Conservation (phyloP, 163 green algal species). For the Scenedesmus sp. region DNA sequence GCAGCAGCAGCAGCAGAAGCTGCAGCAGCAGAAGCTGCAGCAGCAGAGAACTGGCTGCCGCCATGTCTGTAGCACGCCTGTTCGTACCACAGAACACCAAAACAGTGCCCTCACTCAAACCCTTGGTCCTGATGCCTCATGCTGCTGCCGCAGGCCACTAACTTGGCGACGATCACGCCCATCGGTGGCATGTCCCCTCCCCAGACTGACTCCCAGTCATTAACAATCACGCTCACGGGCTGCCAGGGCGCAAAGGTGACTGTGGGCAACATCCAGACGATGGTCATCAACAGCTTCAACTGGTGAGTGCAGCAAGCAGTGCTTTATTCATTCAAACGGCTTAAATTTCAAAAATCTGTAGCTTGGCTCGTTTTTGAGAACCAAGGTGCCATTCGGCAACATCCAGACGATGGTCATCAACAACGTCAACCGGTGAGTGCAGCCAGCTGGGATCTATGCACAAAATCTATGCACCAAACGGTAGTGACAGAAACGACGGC, state of each 20-base stretch:
- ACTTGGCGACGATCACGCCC: neutral
- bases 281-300: conserved; percentile 34
- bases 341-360: too few species aligned
- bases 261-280: conserved; percentile 13
- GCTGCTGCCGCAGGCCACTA: neutral
- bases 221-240: conserved; percentile 14
- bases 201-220: neutral
- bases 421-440: conserved; percentile 1
- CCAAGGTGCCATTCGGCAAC: neutral
- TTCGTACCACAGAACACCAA: too few species aligned
- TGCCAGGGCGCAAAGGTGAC: conserved; percentile 13
- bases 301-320: neutral
- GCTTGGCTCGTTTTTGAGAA: neutral
- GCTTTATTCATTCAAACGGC: neutral
- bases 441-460: neutral
- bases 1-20: neutral
- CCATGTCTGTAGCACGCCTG: too few species aligned
- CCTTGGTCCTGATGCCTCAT: too few species aligned
- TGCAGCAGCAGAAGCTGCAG: neutral
- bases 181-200: neutral
- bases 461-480: neutral
- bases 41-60: too few species aligned
- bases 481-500: too few species aligned
- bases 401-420: conserved; percentile 40
- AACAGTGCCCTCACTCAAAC: too few species aligned